Conservation (phyloP, 225 moss, liverwort and hornwort species). For the Pseudisothecium myosuroides region DNA sequence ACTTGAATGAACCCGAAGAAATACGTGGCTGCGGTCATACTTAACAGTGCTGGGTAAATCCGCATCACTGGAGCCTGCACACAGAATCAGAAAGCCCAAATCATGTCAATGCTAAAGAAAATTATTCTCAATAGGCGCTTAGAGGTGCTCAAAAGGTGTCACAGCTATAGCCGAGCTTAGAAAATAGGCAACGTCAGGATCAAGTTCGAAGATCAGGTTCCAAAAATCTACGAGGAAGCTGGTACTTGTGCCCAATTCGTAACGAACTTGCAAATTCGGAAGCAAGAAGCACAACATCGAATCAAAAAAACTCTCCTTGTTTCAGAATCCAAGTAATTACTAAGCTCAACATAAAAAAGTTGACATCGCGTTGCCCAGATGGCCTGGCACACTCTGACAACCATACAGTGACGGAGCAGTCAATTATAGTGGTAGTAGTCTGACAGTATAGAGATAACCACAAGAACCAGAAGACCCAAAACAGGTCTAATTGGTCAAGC, state of each 20-base stretch:
- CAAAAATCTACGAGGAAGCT: neutral
- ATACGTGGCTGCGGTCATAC: conserved; percentile 30
- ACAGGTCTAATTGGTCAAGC: neutral
- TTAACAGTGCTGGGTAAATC: conserved; percentile 42
- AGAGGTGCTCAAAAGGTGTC: neutral
- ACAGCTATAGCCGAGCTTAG: neutral
- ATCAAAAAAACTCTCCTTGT: neutral
- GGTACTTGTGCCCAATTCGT: too few species aligned
- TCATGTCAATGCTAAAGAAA: neutral
- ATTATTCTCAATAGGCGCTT: too few species aligned
- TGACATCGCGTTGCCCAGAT: neutral
- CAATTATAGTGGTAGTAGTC: too few species aligned
- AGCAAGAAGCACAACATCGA: neutral
- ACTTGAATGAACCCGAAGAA: conserved; percentile 60
- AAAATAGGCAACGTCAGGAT: neutral
- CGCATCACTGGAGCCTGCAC: conserved; percentile 39
- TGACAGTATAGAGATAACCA: neutral
- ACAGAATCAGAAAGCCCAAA: neutral
- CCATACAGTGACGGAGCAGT: neutral
- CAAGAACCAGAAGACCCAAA: neutral
- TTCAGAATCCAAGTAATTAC: neutral
- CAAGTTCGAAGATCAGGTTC: neutral
- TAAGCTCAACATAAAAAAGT: neutral
- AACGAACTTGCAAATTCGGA: neutral
- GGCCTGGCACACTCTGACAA: neutral